Evolutionary conservation across 164 flowering plant species (phyloP).

Genomic region (Stephania yunnanensis): DNA sequence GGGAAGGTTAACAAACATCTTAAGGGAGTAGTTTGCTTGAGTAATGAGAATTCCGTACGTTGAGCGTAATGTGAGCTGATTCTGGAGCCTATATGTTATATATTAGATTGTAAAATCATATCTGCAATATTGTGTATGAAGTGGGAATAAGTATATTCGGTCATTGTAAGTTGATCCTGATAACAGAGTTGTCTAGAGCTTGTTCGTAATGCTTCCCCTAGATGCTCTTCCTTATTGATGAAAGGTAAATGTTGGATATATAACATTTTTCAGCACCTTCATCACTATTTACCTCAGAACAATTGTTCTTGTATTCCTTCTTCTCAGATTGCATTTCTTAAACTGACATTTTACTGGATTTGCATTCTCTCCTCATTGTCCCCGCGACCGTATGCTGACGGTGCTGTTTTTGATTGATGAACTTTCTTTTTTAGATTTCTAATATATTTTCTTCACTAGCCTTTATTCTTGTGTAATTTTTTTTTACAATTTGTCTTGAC

Average conservation of each 20-base stretch:
- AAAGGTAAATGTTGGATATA: background rate
- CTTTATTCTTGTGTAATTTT: too few relatives aligned
- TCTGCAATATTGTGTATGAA: too few relatives aligned
- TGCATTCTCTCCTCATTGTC: background rate
- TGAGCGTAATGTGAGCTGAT: background rate
- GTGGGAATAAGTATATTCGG: too few relatives aligned
- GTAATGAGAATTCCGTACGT: background rate
- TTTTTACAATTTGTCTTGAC: constrained; percentile 8
- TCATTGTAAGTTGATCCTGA: background rate
- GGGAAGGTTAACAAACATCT: too few relatives aligned
- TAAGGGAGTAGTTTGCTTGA: too few relatives aligned
- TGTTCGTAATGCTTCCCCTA: background rate
- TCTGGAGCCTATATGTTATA: background rate
- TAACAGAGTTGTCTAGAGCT: background rate
- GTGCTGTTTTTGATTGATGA: background rate
- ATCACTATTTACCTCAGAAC: background rate
- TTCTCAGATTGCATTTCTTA: too few relatives aligned
- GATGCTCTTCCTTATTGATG: background rate
- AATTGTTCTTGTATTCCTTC: background rate
- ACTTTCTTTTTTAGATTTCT: background rate
- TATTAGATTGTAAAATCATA: too few relatives aligned
- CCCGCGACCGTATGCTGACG: background rate
- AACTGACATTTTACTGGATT: too few relatives aligned
- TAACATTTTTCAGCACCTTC: background rate
- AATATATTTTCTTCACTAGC: too few relatives aligned